Conservation (phyloP, 441 rosid species). For the Erodium texanum region DNA sequence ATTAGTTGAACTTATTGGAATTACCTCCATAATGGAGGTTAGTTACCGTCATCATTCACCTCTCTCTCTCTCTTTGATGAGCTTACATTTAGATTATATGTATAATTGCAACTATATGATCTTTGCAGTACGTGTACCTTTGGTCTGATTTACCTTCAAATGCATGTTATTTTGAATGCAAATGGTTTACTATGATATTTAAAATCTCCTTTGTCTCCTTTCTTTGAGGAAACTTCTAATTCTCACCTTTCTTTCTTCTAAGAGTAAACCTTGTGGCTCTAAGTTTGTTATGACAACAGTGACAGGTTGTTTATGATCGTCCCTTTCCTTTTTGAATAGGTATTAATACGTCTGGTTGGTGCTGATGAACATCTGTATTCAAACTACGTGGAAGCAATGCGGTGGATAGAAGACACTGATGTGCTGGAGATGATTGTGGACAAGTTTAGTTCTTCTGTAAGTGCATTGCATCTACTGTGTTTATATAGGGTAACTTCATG, state of each 20-base stretch:
- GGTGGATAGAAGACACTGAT: slow-evolving; percentile 85
- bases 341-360: slow-evolving; percentile 72
- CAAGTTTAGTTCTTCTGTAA: slow-evolving; percentile 91
- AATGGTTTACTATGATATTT: neutral
- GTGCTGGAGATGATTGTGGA: slow-evolving; percentile 83
- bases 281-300: neutral
- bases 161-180: neutral
- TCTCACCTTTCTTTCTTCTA: neutral
- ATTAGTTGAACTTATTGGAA: slow-evolving; percentile 82
- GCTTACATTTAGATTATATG: slow-evolving; percentile 5
- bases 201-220: neutral
- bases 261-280: neutral
- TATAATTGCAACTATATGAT: slow-evolving; percentile 7
- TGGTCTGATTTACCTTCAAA: slow-evolving; percentile 6
- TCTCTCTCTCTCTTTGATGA: slow-evolving; percentile 13
- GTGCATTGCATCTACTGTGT: slow-evolving; percentile 20
- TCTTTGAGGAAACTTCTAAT: neutral
- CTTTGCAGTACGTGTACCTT: neutral
- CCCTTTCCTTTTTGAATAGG: slow-evolving; percentile 36
- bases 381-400: slow-evolving; percentile 61
- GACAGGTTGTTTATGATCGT: slow-evolving; percentile 2
- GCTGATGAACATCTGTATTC: slow-evolving; percentile 85
- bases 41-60: slow-evolving; percentile 21
- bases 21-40: slow-evolving; percentile 96
- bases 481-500: neutral